Evolutionary conservation across 2,329 filamentous ascomycete species (phyloP), one percentile per base, ranked within the genome.

Genomic region (Mycocentrospora acerina): DNA sequence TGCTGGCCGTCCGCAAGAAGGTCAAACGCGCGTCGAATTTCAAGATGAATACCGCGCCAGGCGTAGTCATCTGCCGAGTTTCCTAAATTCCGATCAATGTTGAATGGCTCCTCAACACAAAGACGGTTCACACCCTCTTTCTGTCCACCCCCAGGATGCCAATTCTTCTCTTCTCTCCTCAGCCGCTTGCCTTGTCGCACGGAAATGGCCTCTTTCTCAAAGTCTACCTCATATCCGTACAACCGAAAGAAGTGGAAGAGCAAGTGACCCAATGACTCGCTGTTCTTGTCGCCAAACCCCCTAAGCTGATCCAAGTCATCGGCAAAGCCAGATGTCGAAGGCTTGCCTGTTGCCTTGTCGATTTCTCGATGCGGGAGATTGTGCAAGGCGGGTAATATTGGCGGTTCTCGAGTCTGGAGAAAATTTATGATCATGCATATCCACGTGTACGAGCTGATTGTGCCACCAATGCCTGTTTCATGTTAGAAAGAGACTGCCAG

Each of bases 341-440:
- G 43, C 40, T 81, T 72, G 9, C 86, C 88, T 44, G 87, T 81
- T 25, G 80, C 71, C 14, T 78, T 76, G 8, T 79, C 70, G 36
- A 79, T 71, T 53, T 81, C 81, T 50, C 83, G 74, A 52, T 84
- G 78, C 4, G 80, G 76, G 15, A 81, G 77, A 59, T 90, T 84
- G 63, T 97, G 93, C 24, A 98, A 75, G 12, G 87, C 82, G 4
- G 93, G 93, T 15, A 98, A 71, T 37, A 98, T 81, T 0, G 91
- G 87, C 12, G 89, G 87, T 43, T 85, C 78, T 56, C 90, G 83
- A 35, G 89, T 86, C 69, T 98, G 93, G 17, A 98, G 78, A 61
- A 97, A 98, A 54, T 90, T 94, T 63, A 98, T 86, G 53, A 97
- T 95, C 77, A 98, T 82, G 69, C 93, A 98, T 64, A 97, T 97